Percentiles rank a stretch among this genome's conserved stretches.
These are phyloP conservation scores for Uronychia binucleata DNA, from an alignment of 73 alveolate genomes.

Conservation along the genomic window DNA sequence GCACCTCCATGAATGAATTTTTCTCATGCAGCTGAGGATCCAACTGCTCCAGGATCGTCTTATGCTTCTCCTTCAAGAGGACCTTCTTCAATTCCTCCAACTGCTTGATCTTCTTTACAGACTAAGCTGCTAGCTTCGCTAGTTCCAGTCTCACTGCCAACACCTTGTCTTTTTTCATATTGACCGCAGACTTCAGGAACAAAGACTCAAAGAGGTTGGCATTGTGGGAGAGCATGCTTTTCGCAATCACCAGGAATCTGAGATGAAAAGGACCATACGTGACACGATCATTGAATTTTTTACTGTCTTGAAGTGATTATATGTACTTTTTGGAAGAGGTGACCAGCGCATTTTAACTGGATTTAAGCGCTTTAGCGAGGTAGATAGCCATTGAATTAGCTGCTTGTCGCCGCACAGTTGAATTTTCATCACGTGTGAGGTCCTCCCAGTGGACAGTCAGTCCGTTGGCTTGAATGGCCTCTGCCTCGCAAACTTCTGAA, in stretches of 20 bases:
- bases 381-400: background rate
- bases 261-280: background rate
- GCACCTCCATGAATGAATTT: background rate
- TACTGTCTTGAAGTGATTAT: background rate
- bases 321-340: background rate
- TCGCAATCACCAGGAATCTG: background rate
- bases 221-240: background rate
- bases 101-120: too few species aligned
- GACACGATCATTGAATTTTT: background rate
- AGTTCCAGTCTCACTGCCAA: background rate
- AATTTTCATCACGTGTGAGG: background rate
- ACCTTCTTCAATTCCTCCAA: background rate
- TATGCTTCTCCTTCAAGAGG: background rate
- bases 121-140: background rate
- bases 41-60: background rate
- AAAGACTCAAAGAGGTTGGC: background rate
- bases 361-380: background rate
- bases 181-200: background rate
- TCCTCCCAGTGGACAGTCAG: background rate
- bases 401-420: background rate
- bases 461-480: background rate
- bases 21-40: background rate
- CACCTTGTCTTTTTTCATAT: background rate
- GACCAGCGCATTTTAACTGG: background rate
- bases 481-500: background rate